phyloP scores from a whole-genome alignment of 2,329 filamentous ascomycete species.

The Penicillium verrucosum region DNA sequence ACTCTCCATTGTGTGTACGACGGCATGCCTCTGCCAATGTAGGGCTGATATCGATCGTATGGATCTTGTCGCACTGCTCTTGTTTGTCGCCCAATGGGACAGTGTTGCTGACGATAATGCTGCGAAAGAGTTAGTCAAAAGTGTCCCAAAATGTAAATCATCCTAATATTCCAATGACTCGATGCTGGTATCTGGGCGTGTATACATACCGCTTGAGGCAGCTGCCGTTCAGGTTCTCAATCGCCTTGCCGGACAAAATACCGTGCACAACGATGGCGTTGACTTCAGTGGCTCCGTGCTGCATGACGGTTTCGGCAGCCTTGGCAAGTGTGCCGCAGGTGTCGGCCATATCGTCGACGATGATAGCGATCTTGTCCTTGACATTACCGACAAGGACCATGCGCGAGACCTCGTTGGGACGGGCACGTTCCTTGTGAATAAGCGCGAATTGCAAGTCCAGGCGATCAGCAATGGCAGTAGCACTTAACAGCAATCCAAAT shows the following conservation, averaged over 20 bases:
- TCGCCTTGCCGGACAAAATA: slow-evolving; percentile 83
- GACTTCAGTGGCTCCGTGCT: slow-evolving; percentile 81
- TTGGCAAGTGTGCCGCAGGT: slow-evolving; percentile 87
- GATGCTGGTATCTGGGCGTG: background rate
- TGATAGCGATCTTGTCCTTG: slow-evolving; percentile 83
- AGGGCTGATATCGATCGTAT: slow-evolving; percentile 87
- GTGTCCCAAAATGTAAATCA: background rate
- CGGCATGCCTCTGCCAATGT: slow-evolving; percentile 57
- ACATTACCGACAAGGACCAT: slow-evolving; percentile 98
- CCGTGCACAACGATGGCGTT: slow-evolving; percentile 95
- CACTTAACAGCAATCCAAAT: slow-evolving; percentile 50
- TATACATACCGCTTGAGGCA: slow-evolving; percentile 51
- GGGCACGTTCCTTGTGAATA: slow-evolving; percentile 92
- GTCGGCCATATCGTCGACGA: slow-evolving; percentile 97
- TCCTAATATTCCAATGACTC: background rate
- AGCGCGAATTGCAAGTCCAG: slow-evolving; percentile 88
- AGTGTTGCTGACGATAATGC: slow-evolving; percentile 87
- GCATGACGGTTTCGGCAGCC: slow-evolving; percentile 82
- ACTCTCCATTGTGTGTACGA: slow-evolving; percentile 52
- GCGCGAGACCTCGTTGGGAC: slow-evolving; percentile 84
- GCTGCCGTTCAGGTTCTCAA: slow-evolving; percentile 78
- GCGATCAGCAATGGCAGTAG: slow-evolving; percentile 87
- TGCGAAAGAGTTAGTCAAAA: slow-evolving; percentile 34
- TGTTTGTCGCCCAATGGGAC: slow-evolving; percentile 79
- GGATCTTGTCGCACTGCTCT: slow-evolving; percentile 71